Conservation (phyloP, 352 stramenopile species). For the Pythium pectinolyticum region DNA sequence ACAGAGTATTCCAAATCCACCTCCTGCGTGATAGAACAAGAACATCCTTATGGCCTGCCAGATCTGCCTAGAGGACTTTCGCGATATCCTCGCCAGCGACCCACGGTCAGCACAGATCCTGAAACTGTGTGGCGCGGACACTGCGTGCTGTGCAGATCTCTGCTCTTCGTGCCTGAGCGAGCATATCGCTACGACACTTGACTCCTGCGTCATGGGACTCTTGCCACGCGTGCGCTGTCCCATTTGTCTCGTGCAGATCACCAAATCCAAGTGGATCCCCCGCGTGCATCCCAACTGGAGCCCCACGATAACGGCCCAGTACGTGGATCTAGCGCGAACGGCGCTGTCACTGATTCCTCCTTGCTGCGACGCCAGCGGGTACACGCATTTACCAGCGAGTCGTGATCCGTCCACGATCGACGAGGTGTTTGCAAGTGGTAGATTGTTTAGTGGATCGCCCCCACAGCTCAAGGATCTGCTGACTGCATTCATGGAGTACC, state of each 20-base stretch:
- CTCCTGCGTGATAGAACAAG: too few relatives aligned
- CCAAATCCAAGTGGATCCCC: conserved; percentile 4
- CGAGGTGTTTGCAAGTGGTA: too few relatives aligned
- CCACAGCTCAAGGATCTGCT: background rate
- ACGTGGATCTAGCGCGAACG: background rate
- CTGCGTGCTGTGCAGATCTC: too few relatives aligned
- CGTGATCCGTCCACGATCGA: background rate
- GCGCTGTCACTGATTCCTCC: background rate
- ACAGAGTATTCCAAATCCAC: too few relatives aligned
- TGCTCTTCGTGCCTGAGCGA: background rate
- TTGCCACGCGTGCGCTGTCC: conserved; percentile 39
- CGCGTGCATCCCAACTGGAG: too few relatives aligned
- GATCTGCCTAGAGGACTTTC: conserved; percentile 31
- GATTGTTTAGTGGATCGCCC: background rate
- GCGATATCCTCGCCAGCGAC: conserved; percentile 7
- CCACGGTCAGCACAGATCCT: background rate
- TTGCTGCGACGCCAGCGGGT: background rate
- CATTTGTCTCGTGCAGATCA: conserved; percentile 33
- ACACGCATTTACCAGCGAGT: background rate
- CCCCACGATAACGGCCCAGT: background rate
- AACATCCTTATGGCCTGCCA: background rate
- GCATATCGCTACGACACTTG: background rate
- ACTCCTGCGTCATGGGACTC: conserved; percentile 29
- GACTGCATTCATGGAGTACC: background rate
- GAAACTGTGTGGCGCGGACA: too few relatives aligned